These are phyloP conservation scores for Hyparrhenia diplandra DNA, from an alignment of 176 grass and related monocot species.

Conservation along the genomic window DNA sequence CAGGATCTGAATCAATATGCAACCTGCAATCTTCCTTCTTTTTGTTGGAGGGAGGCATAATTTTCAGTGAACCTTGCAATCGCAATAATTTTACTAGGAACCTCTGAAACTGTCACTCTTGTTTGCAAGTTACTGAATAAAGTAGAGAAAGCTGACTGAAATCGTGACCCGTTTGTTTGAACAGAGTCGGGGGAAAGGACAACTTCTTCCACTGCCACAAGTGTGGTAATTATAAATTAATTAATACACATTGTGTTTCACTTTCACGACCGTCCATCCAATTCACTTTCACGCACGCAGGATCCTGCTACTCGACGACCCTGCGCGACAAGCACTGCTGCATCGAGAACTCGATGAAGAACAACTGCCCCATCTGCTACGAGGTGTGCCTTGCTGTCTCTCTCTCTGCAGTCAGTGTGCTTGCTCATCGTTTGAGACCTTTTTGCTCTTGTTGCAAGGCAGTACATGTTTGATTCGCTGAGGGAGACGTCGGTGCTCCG, in stretches of 20 bases:
- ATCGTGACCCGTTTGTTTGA: neutral
- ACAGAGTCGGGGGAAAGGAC: conserved; percentile 74
- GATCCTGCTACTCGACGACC: conserved; percentile 70
- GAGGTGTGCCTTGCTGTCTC: conserved; percentile 45
- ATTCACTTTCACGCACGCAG: too few species aligned
- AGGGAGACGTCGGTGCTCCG: conserved; percentile 67
- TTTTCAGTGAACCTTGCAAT: too few species aligned
- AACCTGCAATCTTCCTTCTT: too few species aligned
- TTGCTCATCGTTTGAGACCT: neutral
- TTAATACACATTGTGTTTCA: too few species aligned
- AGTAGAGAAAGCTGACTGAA: conserved; percentile 12
- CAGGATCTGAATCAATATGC: neutral
- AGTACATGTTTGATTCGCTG: conserved; percentile 86
- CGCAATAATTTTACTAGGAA: too few species aligned
- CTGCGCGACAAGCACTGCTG: conserved; percentile 56
- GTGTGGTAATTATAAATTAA: conserved; percentile 47
- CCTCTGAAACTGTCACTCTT: too few species aligned
- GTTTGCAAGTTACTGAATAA: too few species aligned
- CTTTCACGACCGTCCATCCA: too few species aligned
- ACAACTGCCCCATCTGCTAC: conserved; percentile 88
- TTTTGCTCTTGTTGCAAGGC: conserved; percentile 9
- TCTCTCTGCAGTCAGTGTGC: too few species aligned
- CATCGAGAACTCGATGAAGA: conserved; percentile 85
- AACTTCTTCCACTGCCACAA: conserved; percentile 89
- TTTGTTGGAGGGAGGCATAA: neutral